Evolutionary conservation across 176 grass and related monocot genomes (phyloP).

Genomic region (Cymbopogon citratus): DNA sequence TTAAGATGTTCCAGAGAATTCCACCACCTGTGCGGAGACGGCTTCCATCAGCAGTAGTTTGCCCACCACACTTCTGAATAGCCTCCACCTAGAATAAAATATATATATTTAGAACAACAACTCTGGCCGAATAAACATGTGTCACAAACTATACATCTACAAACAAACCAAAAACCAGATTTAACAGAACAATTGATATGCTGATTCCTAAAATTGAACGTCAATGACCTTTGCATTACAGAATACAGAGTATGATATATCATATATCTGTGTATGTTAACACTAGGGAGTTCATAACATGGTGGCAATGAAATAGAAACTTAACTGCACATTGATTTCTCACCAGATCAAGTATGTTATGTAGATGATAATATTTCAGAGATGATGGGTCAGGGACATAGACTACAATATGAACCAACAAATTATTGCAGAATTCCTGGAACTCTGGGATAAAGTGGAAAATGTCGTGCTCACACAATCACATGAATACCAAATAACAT

Average conservation of each 20-base stretch:
- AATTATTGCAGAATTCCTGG: too few species aligned
- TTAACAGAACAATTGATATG: neutral
- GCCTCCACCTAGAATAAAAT: conserved; percentile 66
- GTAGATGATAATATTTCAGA: conserved; percentile 29
- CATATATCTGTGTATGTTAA: neutral
- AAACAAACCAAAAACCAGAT: too few species aligned
- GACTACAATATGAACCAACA: too few species aligned
- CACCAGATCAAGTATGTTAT: conserved; percentile 33
- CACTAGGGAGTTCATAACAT: neutral
- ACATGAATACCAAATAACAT: too few species aligned
- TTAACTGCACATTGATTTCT: conserved; percentile 40
- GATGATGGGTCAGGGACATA: too few species aligned
- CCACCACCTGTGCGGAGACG: conserved; percentile 80
- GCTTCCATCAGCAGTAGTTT: conserved; percentile 71
- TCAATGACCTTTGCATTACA: neutral
- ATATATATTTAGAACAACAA: conserved; percentile 11
- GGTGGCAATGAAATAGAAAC: conserved; percentile 43
- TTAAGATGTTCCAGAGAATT: conserved; percentile 98
- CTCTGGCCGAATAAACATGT: neutral
- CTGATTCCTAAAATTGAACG: neutral
- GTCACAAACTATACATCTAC: neutral
- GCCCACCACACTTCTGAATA: conserved; percentile 88
- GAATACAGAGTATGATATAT: neutral
- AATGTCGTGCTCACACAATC: too few species aligned
- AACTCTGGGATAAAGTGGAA: too few species aligned